Evolutionary conservation across 306 rosid species (phyloP).

Genomic region (Ceratonia siliqua): DNA sequence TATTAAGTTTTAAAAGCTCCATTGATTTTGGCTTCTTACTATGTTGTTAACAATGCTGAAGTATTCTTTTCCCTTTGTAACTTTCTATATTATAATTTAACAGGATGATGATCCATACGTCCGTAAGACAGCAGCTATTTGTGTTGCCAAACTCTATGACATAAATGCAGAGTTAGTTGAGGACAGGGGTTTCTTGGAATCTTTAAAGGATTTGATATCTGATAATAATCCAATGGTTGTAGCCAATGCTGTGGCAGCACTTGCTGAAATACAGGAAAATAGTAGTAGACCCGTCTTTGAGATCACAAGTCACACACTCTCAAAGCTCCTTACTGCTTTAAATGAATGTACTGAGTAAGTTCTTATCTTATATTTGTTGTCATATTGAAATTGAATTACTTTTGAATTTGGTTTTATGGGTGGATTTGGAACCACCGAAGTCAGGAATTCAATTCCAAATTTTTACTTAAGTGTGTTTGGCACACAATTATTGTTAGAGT

Average conservation of each 20-base stretch:
- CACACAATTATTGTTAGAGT: too few relatives aligned
- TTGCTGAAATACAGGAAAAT: conserved; percentile 95
- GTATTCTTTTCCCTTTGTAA: conserved; percentile 5
- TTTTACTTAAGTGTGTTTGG: too few relatives aligned
- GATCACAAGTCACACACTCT: conserved; percentile 78
- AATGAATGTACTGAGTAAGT: conserved; percentile 99
- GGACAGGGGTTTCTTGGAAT: conserved; percentile 94
- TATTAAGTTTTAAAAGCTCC: conserved; percentile 8
- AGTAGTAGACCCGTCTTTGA: conserved; percentile 88
- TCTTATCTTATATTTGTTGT: conserved; percentile 3
- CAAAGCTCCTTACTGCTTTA: conserved; percentile 98
- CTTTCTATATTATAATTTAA: conserved; percentile 39
- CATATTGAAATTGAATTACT: conserved; percentile 9
- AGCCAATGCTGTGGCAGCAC: conserved; percentile 98
- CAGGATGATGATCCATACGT: conserved; percentile 99
- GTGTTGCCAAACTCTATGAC: conserved; percentile 98
- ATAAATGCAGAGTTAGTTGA: conserved; percentile 98
- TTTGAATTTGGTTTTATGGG: neutral
- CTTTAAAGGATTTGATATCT: conserved; percentile 97
- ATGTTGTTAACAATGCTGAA: neutral
- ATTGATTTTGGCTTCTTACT: conserved; percentile 19
- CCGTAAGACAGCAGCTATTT: conserved; percentile 98
- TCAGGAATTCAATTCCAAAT: too few relatives aligned
- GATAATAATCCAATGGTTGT: conserved; percentile 99
- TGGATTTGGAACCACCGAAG: too few relatives aligned